A percentile compares a stretch with the other conserved stretches of the same genome.
These are phyloP conservation scores for Mycena pura DNA, from an alignment of 768 basidiomycete genomes.

Conservation along the genomic window DNA sequence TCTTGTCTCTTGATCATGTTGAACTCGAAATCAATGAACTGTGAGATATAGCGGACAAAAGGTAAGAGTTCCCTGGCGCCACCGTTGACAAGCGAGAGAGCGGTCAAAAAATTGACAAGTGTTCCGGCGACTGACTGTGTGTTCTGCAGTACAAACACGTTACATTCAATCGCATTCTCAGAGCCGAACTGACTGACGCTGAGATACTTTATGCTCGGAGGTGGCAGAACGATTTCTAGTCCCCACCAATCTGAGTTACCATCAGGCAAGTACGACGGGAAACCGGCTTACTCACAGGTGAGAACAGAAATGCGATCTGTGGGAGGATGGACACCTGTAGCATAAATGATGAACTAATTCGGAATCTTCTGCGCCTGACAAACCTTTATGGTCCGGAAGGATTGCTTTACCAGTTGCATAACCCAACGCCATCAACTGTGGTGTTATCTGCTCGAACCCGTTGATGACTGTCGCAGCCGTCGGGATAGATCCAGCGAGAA, in stretches of 20 bases:
- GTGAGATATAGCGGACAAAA: conserved; percentile 79
- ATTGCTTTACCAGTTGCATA: conserved; percentile 75
- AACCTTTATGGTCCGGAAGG: conserved; percentile 70
- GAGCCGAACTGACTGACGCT: conserved; percentile 44
- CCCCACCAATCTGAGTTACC: conserved; percentile 85
- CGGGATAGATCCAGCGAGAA: conserved; percentile 78
- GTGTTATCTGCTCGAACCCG: conserved; percentile 75
- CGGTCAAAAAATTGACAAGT: conserved; percentile 78
- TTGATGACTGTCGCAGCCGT: conserved; percentile 74
- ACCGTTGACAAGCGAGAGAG: conserved; percentile 68
- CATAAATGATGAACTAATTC: background rate
- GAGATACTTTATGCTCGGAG: conserved; percentile 69
- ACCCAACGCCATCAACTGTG: conserved; percentile 78
- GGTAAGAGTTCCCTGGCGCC: conserved; percentile 86
- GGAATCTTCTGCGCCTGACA: conserved; percentile 18
- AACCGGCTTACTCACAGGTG: conserved; percentile 62
- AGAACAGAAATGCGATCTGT: conserved; percentile 78
- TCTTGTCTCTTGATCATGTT: conserved; percentile 66
- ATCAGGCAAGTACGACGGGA: background rate
- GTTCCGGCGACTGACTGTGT: conserved; percentile 66
- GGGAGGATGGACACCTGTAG: conserved; percentile 68
- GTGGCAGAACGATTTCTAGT: conserved; percentile 77
- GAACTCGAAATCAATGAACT: conserved; percentile 82
- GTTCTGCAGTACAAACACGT: conserved; percentile 49
- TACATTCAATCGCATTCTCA: background rate